These are phyloP conservation scores for Trametes villosa DNA, from an alignment of 768 basidiomycete species.

Conservation along the genomic window DNA sequence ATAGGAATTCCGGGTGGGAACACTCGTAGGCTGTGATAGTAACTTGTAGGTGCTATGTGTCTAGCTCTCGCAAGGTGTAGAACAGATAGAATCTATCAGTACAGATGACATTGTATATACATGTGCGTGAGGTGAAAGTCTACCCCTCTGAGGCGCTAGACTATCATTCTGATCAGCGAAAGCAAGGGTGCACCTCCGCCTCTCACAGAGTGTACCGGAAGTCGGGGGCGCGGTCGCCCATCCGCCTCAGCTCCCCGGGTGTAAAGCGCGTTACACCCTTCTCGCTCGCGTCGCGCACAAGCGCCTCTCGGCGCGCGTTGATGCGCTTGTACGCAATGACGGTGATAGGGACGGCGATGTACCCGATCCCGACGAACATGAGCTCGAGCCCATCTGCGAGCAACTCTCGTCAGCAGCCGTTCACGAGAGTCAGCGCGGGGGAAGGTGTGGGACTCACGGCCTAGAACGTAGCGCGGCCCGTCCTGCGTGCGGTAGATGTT, in stretches of 20 bases:
- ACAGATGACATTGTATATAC: too few species aligned
- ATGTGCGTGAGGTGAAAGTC: too few species aligned
- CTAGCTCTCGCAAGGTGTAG: too few species aligned
- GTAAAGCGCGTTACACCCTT: constrained; percentile 24
- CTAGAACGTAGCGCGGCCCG: constrained; percentile 61
- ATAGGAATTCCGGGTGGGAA: too few species aligned
- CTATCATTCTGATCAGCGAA: too few species aligned
- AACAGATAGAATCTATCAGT: too few species aligned
- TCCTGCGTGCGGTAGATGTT: constrained; percentile 67
- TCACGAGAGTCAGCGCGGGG: too few species aligned
- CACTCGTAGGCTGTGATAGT: too few species aligned
- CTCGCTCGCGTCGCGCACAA: constrained; percentile 36
- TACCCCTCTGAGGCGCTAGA: too few species aligned
- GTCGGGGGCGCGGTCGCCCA: constrained; percentile 68
- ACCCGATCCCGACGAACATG: constrained; percentile 70
- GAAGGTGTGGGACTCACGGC: constrained; percentile 49
- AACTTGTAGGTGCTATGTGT: too few species aligned
- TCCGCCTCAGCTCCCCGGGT: constrained; percentile 36
- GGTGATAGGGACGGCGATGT: constrained; percentile 53
- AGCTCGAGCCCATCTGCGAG: constrained; percentile 60
- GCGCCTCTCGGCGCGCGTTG: constrained; percentile 56
- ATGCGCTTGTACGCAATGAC: constrained; percentile 57
- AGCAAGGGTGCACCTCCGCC: too few species aligned
- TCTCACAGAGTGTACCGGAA: constrained; percentile 43
- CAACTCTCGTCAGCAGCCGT: not conserved